Base-by-base conservation (phyloP, 2,329 filamentous ascomycete genomes). In the Colletotrichum orbiculare region DNA sequence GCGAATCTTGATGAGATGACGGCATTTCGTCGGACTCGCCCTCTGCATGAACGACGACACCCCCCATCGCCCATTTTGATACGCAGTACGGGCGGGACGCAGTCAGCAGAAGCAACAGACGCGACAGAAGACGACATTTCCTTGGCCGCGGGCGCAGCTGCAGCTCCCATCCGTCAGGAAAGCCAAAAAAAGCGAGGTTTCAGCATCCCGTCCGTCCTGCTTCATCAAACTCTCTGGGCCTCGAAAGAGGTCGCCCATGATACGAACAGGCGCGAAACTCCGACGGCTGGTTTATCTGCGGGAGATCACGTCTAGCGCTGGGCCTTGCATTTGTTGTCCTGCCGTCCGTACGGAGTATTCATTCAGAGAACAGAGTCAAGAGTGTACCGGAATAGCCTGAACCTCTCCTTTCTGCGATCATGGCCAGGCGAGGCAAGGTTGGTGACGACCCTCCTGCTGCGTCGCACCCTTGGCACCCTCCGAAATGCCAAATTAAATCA, bases 191-290 rank as follows among this genome's bases (percentile, higher is more conserved):
- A 57, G 52, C 63, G 63, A 34, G 63, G 63, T 66, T 66, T 66
- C 63, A 66, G 58, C 58, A n/a, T 33, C 48, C 47, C 38, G 47
- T 25, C 47, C 63, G 60, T 63, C 63, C 63, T 63, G 52, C 39
- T 63, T 60, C 48, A 60, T 60, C 56, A 60, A 60, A 60, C 56
- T 53, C 56, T 53, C 38, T 60, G 52, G 25, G 25, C 25, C 50
- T 45, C 13, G 61, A 37, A 37, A n/a, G 6, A 15, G 53, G n/a
- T 33, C 42, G 42, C 50, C 25, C 25, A 25, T 25, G 15, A 56
- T 52, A 63, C 58, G 47, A 57, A 48, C 38, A 25, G 34, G 57
- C 50, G 58, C 50, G 57, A 61, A 55, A 41, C 39, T 65, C 62
- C 57, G 62, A 55, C 50, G 45, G 37, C 50, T 45, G 33, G 54